Evolutionary conservation across 2,329 filamentous ascomycete species (phyloP).

Genomic region (Fusarium piperis): DNA sequence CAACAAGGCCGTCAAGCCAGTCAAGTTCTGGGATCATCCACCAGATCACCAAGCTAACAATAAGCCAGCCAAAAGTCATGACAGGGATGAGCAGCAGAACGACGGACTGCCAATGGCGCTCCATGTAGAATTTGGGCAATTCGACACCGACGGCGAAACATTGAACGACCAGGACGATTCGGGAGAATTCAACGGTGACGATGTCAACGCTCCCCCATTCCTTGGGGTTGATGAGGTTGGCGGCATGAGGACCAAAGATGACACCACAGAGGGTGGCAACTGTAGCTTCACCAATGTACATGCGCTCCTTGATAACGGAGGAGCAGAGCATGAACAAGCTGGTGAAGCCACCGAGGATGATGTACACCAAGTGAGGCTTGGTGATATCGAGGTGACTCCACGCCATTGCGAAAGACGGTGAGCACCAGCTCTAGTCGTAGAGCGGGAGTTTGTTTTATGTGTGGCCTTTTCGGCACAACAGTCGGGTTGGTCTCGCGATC

Average conservation of each 20-base stretch:
- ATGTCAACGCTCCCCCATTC: constrained; percentile 87
- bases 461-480: constrained; percentile 9
- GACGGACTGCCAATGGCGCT: constrained; percentile 95
- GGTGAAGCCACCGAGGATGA: constrained; percentile 97
- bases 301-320: constrained; percentile 95
- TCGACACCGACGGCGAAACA: constrained; percentile 93
- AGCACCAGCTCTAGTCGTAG: constrained; percentile 4
- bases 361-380: constrained; percentile 96
- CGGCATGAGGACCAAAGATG: constrained; percentile 87
- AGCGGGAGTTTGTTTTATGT: constrained; percentile 11
- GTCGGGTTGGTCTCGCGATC: constrained; percentile 18
- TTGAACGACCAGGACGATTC: constrained; percentile 89
- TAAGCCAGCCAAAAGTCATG: constrained; percentile 96
- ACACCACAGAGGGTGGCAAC: constrained; percentile 89
- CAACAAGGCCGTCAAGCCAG: constrained; percentile 89
- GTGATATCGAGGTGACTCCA: constrained; percentile 88
- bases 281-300: constrained; percentile 98
- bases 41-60: constrained; percentile 95
- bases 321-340: constrained; percentile 98
- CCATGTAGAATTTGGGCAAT: constrained; percentile 95
- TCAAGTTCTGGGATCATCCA: constrained; percentile 81
- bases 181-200: constrained; percentile 88
- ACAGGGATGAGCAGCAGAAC: constrained; percentile 88
- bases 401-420: constrained; percentile 63
- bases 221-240: constrained; percentile 79